These are phyloP conservation scores for Stylonectria norvegica DNA, from an alignment of 2,329 filamentous ascomycete species.

Conservation along the genomic window DNA sequence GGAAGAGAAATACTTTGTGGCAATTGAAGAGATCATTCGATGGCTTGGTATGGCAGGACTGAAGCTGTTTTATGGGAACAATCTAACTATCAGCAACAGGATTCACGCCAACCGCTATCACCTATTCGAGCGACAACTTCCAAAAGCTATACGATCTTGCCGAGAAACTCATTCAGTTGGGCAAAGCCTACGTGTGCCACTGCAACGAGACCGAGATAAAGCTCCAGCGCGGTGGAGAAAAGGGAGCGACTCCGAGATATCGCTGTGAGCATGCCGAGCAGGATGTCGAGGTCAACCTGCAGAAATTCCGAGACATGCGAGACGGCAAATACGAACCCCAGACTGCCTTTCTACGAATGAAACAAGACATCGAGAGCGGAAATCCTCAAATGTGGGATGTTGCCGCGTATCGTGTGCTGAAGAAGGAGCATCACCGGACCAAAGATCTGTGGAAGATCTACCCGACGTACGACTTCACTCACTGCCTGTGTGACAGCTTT, in stretches of 20 bases:
- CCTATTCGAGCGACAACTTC: slow-evolving; percentile 89
- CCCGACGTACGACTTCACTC: slow-evolving; percentile 89
- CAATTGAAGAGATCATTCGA: slow-evolving; percentile 81
- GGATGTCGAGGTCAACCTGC: slow-evolving; percentile 69
- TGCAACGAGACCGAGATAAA: slow-evolving; percentile 82
- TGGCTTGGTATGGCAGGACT: slow-evolving; percentile 54
- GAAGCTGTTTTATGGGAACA: slow-evolving; percentile 3
- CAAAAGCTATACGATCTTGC: slow-evolving; percentile 83
- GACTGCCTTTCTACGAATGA: slow-evolving; percentile 87
- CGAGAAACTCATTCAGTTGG: slow-evolving; percentile 73
- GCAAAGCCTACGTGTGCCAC: slow-evolving; percentile 79
- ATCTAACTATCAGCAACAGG: slow-evolving; percentile 25
- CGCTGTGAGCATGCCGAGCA: slow-evolving; percentile 78
- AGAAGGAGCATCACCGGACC: slow-evolving; percentile 67
- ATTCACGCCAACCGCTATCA: slow-evolving; percentile 75
- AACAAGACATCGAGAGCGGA: slow-evolving; percentile 76
- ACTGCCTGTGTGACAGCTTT: slow-evolving; percentile 88
- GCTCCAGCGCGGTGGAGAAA: slow-evolving; percentile 76
- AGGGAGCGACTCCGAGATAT: slow-evolving; percentile 62
- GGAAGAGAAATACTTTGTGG: slow-evolving; percentile 81
- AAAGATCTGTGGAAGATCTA: slow-evolving; percentile 92
- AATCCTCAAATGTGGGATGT: slow-evolving; percentile 98
- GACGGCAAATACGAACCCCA: slow-evolving; percentile 86
- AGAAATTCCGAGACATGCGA: slow-evolving; percentile 84
- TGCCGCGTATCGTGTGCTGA: slow-evolving; percentile 81